Base-by-base conservation (phyloP, 2,329 filamentous ascomycete species). In the Scortechinia acanthostroma region DNA sequence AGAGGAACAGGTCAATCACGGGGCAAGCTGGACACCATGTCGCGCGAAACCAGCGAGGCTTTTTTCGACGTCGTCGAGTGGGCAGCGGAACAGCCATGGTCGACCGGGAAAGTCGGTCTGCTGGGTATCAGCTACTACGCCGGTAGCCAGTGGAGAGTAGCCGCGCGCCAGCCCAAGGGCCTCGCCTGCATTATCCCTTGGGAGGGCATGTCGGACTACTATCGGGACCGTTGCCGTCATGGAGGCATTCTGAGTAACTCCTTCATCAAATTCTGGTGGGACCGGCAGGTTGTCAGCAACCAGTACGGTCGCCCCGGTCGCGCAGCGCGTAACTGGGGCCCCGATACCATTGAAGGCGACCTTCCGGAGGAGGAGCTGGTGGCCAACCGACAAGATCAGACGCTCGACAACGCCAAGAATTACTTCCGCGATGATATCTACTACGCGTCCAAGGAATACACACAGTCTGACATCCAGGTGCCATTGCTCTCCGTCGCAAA, bases 401-500 rank as follows among this genome's bases (percentile, higher is more conserved):
- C 60, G 0, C 48, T 57, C 1, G 70, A 73, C 37, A 74, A 73
- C 50, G 65, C 62, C 13, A 60, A 58, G 1, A 70, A 79, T 55
- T 61, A 59, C 6, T 88, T 77, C 60, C 73, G 77, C 0, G 80
- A 87, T 48, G 70, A 86, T 0, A 56, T 64, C 0, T 85, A 85
- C 59, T 85, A 84, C 48, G 71, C 77, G 1, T 77, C 71, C 37
- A 83, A 79, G 52, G 80, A 86, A 43, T 86, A 82, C 51, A 65
- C 76, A 42, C 66, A 84, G 56, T 71, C 65, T 15, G 79, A 87
- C 48, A 85, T 88, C 33, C 68, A 83, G 47, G 81, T 86, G 0
- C 83, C 83, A 0, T 53, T 87, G 0, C 69, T 87, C 0, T 77
- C 71, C 0, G 83, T 87, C 0, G 83, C 73, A 0, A 87, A 87